A percentile compares a stretch with the other conserved stretches of the same genome.
phyloP scores from a whole-genome alignment of 169 alveolate genomes.

The Cryptosporidium sp. region DNA sequence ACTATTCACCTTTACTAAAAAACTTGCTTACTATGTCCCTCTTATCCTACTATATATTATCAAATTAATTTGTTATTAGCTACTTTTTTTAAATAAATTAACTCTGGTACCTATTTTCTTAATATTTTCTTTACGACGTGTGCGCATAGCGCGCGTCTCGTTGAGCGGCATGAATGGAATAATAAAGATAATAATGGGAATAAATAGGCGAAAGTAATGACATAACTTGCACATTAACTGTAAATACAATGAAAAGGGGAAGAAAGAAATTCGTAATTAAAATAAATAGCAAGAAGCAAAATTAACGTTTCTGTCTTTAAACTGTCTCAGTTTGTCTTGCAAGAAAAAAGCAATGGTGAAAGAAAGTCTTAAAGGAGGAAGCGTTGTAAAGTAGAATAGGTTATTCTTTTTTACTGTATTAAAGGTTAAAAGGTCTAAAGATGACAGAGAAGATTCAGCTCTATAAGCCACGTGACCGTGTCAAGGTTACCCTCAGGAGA shows the following conservation, averaged over 20 bases:
- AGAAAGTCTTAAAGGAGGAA: conserved; percentile 2
- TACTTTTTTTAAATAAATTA: neutral
- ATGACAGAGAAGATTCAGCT: conserved; percentile 61
- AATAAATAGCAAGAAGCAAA: neutral
- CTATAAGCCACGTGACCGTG: conserved; percentile 46
- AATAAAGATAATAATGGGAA: neutral
- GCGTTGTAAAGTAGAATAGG: conserved; percentile 24
- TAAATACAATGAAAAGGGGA: neutral
- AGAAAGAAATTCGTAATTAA: neutral
- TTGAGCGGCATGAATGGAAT: neutral
- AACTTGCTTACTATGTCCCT: neutral
- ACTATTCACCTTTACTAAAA: too few relatives aligned
- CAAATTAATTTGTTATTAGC: neutral
- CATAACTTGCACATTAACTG: neutral
- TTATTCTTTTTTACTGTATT: conserved; percentile 16
- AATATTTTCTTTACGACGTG: neutral
- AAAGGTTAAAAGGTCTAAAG: conserved; percentile 3
- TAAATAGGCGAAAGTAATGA: conserved; percentile 3
- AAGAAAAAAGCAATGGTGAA: neutral
- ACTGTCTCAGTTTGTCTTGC: conserved; percentile 71
- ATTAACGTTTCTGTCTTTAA: conserved; percentile 36
- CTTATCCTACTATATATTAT: neutral
- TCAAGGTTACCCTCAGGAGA: conserved; percentile 59
- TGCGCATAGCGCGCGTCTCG: neutral
- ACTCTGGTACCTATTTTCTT: neutral